Evolutionary conservation across 148 eudicot species (phyloP).

Genomic region (Simmondsia chinensis): DNA sequence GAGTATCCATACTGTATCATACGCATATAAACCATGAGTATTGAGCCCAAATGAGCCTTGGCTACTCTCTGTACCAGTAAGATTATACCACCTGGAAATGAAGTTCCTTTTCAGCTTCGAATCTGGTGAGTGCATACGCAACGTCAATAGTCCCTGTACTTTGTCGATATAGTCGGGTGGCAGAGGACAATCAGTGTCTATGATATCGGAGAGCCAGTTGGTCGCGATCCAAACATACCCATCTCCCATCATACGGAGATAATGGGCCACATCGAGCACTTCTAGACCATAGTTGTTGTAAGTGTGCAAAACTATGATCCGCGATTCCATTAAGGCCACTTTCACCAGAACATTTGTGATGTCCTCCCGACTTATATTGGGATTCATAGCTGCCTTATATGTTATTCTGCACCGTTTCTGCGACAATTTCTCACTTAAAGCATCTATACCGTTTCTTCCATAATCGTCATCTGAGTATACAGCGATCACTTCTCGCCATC

Average conservation of each 20-base stretch:
- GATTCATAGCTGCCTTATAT: slow-evolving; percentile 33
- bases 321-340: slow-evolving; percentile 33
- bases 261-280: slow-evolving; percentile 33
- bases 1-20: slow-evolving; percentile 71
- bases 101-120: slow-evolving; percentile 33
- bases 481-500: slow-evolving; percentile 47
- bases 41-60: slow-evolving; percentile 36
- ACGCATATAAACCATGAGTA: slow-evolving; percentile 56
- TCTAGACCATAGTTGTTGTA: slow-evolving; percentile 25
- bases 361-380: slow-evolving; percentile 25
- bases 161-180: slow-evolving; percentile 7
- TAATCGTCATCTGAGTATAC: slow-evolving; percentile 50
- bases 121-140: slow-evolving; percentile 43
- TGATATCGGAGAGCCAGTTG: slow-evolving; percentile 47
- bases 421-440: slow-evolving; percentile 35
- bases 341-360: slow-evolving; percentile 28
- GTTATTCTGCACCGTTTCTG: slow-evolving; percentile 30
- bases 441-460: slow-evolving; percentile 55
- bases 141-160: slow-evolving; percentile 46
- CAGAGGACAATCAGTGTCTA: slow-evolving; percentile 39
- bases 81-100: slow-evolving; percentile 31
- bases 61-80: slow-evolving; percentile 17
- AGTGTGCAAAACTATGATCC: slow-evolving; percentile 50
- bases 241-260: slow-evolving; percentile 41
- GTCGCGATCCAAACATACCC: slow-evolving; percentile 78